Base-by-base conservation (phyloP, 192 early-diverging fungal genomes). In the Backusella westeae region DNA sequence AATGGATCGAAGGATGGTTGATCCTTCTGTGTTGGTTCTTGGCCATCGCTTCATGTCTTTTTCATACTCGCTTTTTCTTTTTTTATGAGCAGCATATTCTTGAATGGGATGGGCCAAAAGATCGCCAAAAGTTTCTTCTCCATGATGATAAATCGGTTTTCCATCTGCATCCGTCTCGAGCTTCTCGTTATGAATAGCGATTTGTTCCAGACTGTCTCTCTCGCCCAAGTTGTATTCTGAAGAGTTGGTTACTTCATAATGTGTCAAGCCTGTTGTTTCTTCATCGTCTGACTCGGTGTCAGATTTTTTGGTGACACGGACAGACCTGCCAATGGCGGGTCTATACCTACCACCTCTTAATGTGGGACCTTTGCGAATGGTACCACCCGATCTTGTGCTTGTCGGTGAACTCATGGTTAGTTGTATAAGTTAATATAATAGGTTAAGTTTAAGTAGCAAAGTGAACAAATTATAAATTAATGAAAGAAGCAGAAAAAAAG, bases 61-160 rank as follows among this genome's bases (percentile, higher is more conserved):
- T 26, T 73, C 69, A 34, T 74, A 77, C 17, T 77, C 72, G 6
- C 19, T 23, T 69, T 59, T 67, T 3, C 80, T 67, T 6, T 70
- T 34, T 14, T 63, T 53, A 52, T 81, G 80, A 14, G 73, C 77
- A 23, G 68, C 23, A 21, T 71, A 67, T 49, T 82, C 34, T 49
- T 82, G 49, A 6, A 78, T 52, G 36, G 80, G 80, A 42, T 82
- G 76, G 52, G 56, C 23, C 5, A 82, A 56, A 1, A 78, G 34
- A 41, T 82, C 77, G 15, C 74, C 76, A 69, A 76, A 76, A 12
- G 81, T 82, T 19, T 82, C 76, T 21, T 77, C 66, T 19, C 71
- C 72, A 66, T 81, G 80, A 17, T 77, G 67, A 71, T 77, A 81
- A 1, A 41, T 9, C n/a, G 74, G 74, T 17, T 65, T 65, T 36